Evolutionary conservation across 208 protist genomes (phyloP).

Genomic region (Acanthamoeba quina): DNA sequence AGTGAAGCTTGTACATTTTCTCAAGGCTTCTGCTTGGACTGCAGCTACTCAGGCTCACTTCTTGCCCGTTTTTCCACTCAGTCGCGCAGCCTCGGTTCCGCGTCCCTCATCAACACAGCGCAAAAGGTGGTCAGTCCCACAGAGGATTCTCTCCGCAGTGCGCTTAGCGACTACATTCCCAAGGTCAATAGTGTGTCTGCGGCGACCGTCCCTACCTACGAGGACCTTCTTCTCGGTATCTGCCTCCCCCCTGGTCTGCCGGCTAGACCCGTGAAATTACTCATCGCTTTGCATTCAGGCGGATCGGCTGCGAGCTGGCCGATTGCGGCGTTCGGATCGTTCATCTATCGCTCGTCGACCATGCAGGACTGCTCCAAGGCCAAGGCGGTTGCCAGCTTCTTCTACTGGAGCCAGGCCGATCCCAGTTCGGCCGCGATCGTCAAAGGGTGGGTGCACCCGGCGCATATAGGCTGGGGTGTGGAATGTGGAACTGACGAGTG

Average conservation of each 20-base stretch:
- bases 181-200: neutral
- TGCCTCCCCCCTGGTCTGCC: too few relatives aligned
- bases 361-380: neutral
- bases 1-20: neutral
- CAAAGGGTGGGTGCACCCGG: neutral
- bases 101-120: neutral
- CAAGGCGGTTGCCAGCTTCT: neutral
- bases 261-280: neutral
- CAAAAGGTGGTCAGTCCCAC: neutral
- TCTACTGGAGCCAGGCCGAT: neutral
- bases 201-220: neutral
- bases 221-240: neutral
- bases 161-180: neutral
- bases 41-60: neutral
- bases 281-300: neutral
- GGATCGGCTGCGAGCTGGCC: neutral
- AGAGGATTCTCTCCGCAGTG: neutral
- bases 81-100: neutral
- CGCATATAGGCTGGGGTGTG: too few relatives aligned
- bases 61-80: neutral
- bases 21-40: neutral
- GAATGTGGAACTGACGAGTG: neutral
- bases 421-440: neutral
- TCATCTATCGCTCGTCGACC: neutral
- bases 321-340: constrained; percentile 3